Evolutionary conservation across 1,284 basidiomycete species (phyloP), one percentile per base, ranked within the genome.

Genomic region (Farysia itapuensis): DNA sequence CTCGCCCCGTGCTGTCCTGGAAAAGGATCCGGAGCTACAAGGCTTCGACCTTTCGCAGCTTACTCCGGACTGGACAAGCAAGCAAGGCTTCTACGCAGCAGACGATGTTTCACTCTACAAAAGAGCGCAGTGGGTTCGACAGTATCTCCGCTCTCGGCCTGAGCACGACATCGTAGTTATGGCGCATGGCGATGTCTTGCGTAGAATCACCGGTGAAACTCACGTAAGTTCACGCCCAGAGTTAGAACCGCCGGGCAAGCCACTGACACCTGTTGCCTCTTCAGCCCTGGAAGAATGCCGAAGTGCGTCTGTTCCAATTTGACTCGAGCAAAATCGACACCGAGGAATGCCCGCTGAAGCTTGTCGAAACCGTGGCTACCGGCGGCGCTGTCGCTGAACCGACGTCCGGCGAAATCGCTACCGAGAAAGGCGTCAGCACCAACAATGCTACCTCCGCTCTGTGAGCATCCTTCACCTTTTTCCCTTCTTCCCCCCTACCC

Each of bases 341-440:
- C 9, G 67, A 74, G 7, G 64, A 41, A 1, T 64, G 60, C 34
- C 69, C 58, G 0, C 49, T 76, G 26, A 39, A 52, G 2, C 50
- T 56, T 9, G 56, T 72, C 5, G 45, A 60, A 19, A 22, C 64
- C 31, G 32, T 70, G 5, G 67, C 65, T 12, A 65, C 58, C 9
- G 71, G 63, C 4, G 73, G 72, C 20, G 66, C 58, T 0, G 45
- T 52, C 13, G 53, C 51, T 21, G 66, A 66, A 35, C 59, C 59
- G 12, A 72, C 68, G 19, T 64, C 58, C 4, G 54, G 61, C 22
- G 69, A 71, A 25, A 61, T 67, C 34, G 64, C 40, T 19, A 39
- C 43, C 22, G 21, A 52, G 19, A 28, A 42, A 11, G 50, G 44
- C 30, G 40, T 53, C 35, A 88, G 96, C 1, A 47, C 37, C 39